These are phyloP conservation scores for Cyphellophora attinorum DNA, from an alignment of 2,329 filamentous ascomycete species.

Conservation along the genomic window DNA sequence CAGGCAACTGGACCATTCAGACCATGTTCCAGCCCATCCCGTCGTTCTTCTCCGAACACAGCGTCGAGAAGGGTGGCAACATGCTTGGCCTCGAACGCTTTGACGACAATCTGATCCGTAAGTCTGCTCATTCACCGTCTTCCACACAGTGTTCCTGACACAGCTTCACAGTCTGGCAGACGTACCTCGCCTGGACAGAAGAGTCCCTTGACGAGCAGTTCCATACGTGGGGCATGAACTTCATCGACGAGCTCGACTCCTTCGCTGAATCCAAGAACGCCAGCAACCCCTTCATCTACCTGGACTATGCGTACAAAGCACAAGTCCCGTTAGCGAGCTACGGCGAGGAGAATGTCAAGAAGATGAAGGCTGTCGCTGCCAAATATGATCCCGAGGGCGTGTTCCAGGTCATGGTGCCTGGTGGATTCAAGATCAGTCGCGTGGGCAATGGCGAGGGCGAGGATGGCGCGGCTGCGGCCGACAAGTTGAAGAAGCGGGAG, in stretches of 20 bases:
- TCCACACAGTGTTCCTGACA: constrained; percentile 11
- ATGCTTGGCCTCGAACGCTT: constrained; percentile 25
- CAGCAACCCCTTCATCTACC: constrained; percentile 25
- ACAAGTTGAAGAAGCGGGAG: neutral
- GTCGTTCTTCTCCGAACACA: constrained; percentile 23
- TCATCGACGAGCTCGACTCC: constrained; percentile 23
- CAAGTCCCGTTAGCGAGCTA: constrained; percentile 35
- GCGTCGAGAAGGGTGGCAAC: constrained; percentile 26
- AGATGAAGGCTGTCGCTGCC: constrained; percentile 15
- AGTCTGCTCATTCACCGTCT: constrained; percentile 3
- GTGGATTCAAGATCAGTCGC: constrained; percentile 20
- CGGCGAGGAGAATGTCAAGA: constrained; percentile 28
- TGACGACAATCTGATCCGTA: constrained; percentile 19
- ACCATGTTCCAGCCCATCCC: constrained; percentile 34
- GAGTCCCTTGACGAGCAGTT: constrained; percentile 26
- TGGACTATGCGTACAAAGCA: constrained; percentile 36
- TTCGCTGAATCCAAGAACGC: constrained; percentile 16
- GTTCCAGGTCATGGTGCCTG: constrained; percentile 21
- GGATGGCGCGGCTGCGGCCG: no score
- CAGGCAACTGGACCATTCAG: constrained; percentile 17
- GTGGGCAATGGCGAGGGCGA: neutral
- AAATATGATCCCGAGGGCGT: constrained; percentile 21
- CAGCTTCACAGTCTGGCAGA: constrained; percentile 21
- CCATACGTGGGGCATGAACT: constrained; percentile 17
- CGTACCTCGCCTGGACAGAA: constrained; percentile 19